Evolutionary conservation across 768 basidiomycete genomes (phyloP), one percentile per base, ranked within the genome.

Genomic region (Zangia roseola): DNA sequence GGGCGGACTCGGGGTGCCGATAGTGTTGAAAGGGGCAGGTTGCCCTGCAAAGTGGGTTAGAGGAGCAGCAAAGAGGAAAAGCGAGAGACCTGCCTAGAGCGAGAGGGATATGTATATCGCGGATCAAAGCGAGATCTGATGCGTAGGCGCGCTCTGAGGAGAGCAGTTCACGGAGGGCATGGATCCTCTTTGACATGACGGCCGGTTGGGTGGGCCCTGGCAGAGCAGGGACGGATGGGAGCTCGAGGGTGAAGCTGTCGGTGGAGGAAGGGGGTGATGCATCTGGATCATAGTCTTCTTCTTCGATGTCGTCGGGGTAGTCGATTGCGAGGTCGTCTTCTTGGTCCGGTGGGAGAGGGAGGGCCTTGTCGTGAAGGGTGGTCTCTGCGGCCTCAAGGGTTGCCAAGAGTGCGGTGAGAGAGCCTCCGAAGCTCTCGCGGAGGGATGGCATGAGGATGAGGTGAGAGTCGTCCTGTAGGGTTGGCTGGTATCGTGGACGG

Each of bases 111-210:
- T 92, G 84, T 21, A 91, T 77, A 52, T 88, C 84, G 45, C 84
- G 76, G 53, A 92, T 82, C 45, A 91, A 72, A 14, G 84, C 84
- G 23, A 93, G 74, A 73, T 92, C 91, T n/a, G 82, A 83, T 12
- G 90, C 84, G 66, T 91, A 91, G 1, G 87, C 85, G 23, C 86
- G 75, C 61, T 93, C 90, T 19, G 87, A 88, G 10, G 84, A 81
- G 38, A 92, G 75, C 23, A 93, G 69, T 55, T 93, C 91, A 43
- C 81, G 78, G 19, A 92, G 71, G 9, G 89, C 89, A 63, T 92
- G 86, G 20, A 81, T 76, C 31, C 91, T 79, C 69, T 91, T 91
- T 23, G 84, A 77, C 60, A 82, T 66, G 52, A 59, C 46, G 20
- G 69, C 51, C 40, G 67, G 65, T 49, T 54, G 72, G 19, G 68